Evolutionary conservation across 2,329 filamentous ascomycete species (phyloP), one percentile per base, ranked within the genome.

Genomic region (Monilinia fructigena): DNA sequence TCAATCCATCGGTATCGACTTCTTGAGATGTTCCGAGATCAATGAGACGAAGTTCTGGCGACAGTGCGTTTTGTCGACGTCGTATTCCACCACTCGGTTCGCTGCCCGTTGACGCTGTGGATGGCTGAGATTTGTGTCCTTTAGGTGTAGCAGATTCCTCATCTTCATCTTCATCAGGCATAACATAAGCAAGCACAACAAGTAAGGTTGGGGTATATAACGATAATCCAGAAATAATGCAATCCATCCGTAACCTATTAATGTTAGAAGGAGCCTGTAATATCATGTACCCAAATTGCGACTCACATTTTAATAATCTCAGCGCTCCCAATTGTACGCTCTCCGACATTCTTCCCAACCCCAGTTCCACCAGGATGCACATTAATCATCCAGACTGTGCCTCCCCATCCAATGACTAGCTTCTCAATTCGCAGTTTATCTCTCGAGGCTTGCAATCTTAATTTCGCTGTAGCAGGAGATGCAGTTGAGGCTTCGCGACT

Each of bases 141-240:
- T 74, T 81, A 76, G 45, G 76, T 14, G 72, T 68, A 42, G 77
- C 76, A 48, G 70, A 66, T 55, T 77, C 70, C 16, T 72, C 70
- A 1, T 79, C 76, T 1, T 90, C 85, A 14, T 66, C 67, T 42
- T 78, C 77, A 55, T 92, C 90, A 48, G 89, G 86, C 68, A 89
- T 89, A 74, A 93, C 88, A 79, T 96, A 97, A 75, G 93, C 93
- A 80, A 99, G 89, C 74, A 98, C 90, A 74, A 97, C 86, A 78
- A 99, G 84, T 72, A 97, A 83, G 76, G 87, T 95, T 76, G 92
- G 92, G 76, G 93, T 97, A 87, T 97, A 98, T 79, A 99, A 84
- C 71, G 94, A 96, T 78, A 99, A 90, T 74, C 95, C 95, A 76
- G 95, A 97, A 82, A 99, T 92, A 77, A 97, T 93, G 82, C 95